Conservation (phyloP, 192 early-diverging fungal genomes). For the Coemansia sp. region DNA sequence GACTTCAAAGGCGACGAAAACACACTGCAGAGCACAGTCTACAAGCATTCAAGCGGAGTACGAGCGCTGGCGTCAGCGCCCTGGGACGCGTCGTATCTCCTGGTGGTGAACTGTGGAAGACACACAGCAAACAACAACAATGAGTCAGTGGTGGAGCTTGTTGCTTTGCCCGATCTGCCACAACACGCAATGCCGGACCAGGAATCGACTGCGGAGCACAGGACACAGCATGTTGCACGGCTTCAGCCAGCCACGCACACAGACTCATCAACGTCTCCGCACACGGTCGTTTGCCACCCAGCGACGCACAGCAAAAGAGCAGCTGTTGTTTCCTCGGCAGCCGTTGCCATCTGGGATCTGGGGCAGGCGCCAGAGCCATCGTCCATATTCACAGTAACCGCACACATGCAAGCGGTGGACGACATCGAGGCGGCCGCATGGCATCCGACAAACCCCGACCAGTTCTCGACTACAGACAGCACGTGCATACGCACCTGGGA, state of each 20-base stretch:
- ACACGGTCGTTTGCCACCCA: conserved; percentile 18
- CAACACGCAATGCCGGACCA: not conserved
- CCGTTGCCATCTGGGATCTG: conserved; percentile 25
- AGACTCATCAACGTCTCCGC: not conserved
- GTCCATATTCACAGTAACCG: not conserved
- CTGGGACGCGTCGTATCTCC: conserved; percentile 22
- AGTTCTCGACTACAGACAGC: conserved; percentile 61
- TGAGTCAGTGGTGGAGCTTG: conserved; percentile 14
- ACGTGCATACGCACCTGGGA: conserved; percentile 70
- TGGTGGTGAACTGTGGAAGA: conserved; percentile 17
- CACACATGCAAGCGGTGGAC: conserved; percentile 16
- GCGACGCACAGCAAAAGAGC: conserved; percentile 10
- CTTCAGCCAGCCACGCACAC: not conserved
- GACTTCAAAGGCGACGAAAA: conserved; percentile 39
- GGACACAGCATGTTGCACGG: conserved; percentile 3
- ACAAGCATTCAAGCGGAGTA: conserved; percentile 24
- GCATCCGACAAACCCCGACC: conserved; percentile 20
- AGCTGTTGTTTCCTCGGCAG: conserved; percentile 12
- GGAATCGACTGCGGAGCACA: not conserved
- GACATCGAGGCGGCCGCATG: conserved; percentile 35
- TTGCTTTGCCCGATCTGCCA: conserved; percentile 11
- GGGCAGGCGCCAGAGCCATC: not conserved
- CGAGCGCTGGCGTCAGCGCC: conserved; percentile 25
- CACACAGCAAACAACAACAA: not conserved
- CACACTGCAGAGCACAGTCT: conserved; percentile 18